phyloP scores from a whole-genome alignment of 2,329 filamentous ascomycete genomes.

The Hypoxylon sp. region DNA sequence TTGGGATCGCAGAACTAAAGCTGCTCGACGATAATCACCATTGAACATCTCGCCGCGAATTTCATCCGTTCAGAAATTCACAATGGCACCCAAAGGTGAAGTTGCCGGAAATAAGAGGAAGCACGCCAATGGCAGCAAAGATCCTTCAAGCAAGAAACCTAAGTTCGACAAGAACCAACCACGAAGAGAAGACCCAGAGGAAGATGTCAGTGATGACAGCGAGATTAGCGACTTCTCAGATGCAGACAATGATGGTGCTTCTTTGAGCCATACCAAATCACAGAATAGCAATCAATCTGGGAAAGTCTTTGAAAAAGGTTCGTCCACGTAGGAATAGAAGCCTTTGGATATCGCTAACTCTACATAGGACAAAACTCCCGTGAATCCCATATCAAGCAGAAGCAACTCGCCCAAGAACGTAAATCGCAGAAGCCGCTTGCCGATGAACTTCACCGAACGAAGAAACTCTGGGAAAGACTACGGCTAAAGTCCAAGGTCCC shows the following conservation, averaged over 20 bases:
- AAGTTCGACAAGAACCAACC: slow-evolving; percentile 56
- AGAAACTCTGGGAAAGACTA: slow-evolving; percentile 97
- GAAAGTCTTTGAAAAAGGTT: slow-evolving; percentile 62
- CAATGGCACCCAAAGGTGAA: slow-evolving; percentile 66
- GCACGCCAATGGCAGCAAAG: slow-evolving; percentile 67
- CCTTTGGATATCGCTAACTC: slow-evolving; percentile 34
- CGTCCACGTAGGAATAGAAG: slow-evolving; percentile 39
- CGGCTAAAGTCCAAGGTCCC: slow-evolving; percentile 94
- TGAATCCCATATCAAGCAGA: slow-evolving; percentile 95
- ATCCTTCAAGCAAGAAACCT: slow-evolving; percentile 54
- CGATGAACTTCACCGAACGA: slow-evolving; percentile 87
- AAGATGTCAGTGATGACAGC: slow-evolving; percentile 56
- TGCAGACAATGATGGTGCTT: slow-evolving; percentile 68
- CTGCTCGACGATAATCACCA: slow-evolving; percentile 12
- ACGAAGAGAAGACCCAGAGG: slow-evolving; percentile 59
- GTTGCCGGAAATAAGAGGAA: slow-evolving; percentile 71
- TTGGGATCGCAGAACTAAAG: slow-evolving; percentile 18
- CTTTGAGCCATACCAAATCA: slow-evolving; percentile 59
- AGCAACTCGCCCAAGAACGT: slow-evolving; percentile 86
- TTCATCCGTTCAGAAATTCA: slow-evolving; percentile 31
- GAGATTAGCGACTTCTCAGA: slow-evolving; percentile 63
- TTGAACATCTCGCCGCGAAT: slow-evolving; percentile 12
- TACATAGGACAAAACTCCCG: slow-evolving; percentile 74
- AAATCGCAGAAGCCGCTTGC: slow-evolving; percentile 94
- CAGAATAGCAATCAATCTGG: slow-evolving; percentile 55